Conservation (phyloP, 2,329 filamentous ascomycete species). For the Ustilaginoidea virens region DNA sequence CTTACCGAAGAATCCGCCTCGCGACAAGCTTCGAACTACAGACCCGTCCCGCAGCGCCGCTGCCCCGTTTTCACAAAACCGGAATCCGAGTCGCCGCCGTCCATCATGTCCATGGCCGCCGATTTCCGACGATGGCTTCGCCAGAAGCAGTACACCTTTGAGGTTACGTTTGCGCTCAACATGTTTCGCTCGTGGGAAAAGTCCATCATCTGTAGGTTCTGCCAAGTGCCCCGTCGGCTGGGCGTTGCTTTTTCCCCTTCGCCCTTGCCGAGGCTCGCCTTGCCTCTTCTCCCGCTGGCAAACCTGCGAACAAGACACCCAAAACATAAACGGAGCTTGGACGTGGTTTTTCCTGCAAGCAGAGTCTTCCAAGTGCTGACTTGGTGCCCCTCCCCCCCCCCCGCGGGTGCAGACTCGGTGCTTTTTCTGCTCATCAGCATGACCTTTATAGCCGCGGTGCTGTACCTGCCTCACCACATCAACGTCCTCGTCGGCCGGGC, state of each 20-base stretch:
- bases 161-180: constrained; percentile 92
- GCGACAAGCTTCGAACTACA: no score
- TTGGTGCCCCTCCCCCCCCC: no score
- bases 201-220: constrained; percentile 89
- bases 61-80: no score
- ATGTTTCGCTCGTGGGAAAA: constrained; percentile 96
- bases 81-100: no score
- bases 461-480: constrained; percentile 90
- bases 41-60: no score
- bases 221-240: neutral
- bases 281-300: no score
- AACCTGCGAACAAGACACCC: no score
- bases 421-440: constrained; percentile 82
- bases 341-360: no score
- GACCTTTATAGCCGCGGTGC: constrained; percentile 68
- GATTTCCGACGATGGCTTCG: constrained; percentile 68
- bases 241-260: neutral
- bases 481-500: constrained; percentile 67
- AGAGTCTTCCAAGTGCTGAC: no score
- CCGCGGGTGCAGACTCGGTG: constrained; percentile 60
- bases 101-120: constrained; percentile 5
- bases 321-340: no score
- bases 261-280: no score
- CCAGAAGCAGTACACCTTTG: constrained; percentile 94
- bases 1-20: no score